Conservation (phyloP, 495 filamentous ascomycete species). For the Sordaria brevicollis region DNA sequence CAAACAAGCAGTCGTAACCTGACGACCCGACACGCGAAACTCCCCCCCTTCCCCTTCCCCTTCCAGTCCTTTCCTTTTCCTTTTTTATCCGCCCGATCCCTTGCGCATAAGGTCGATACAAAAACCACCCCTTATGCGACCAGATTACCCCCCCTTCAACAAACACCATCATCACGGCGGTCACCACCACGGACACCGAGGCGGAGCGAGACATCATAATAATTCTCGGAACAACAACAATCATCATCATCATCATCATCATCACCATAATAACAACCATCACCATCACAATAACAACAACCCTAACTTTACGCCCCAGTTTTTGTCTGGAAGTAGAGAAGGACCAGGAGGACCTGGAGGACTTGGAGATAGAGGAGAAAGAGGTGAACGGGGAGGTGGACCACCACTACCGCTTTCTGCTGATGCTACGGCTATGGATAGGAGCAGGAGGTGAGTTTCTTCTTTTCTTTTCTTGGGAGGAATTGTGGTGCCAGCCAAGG, state of each 20-base stretch:
- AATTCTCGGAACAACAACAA: too few species aligned
- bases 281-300: background rate
- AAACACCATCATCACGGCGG: background rate
- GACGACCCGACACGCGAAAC: background rate
- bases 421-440: slow-evolving; percentile 9
- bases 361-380: too few species aligned
- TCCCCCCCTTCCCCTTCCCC: too few species aligned
- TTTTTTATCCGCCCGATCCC: background rate
- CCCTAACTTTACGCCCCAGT: background rate
- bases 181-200: background rate
- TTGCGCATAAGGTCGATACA: background rate
- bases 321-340: background rate
- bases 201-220: too few species aligned
- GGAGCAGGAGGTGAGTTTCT: slow-evolving; percentile 29
- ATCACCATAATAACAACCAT: background rate
- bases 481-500: too few species aligned
- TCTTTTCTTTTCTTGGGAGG: background rate
- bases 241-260: background rate
- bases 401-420: background rate
- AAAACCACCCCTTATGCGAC: background rate
- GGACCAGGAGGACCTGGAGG: too few species aligned
- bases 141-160: background rate
- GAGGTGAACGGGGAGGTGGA: too few species aligned
- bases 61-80: too few species aligned
- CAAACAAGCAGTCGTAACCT: background rate